Evolutionary conservation across 495 filamentous ascomycete species (phyloP).

Genomic region (Amorphotheca resinae): DNA sequence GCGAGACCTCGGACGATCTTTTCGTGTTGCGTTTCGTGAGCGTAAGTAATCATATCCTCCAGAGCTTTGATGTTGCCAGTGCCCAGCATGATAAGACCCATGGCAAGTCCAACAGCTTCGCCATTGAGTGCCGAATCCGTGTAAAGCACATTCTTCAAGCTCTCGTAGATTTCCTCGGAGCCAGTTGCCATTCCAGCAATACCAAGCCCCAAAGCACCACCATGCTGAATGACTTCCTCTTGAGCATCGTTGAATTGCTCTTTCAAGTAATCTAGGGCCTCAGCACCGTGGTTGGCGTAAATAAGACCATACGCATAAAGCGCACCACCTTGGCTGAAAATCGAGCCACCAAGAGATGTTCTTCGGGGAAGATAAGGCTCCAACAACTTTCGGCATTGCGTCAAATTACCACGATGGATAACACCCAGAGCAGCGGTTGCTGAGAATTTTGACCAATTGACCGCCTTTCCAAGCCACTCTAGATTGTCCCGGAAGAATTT

Average conservation of each 20-base stretch:
- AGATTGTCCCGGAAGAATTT: slow-evolving; percentile 96
- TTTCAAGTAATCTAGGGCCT: slow-evolving; percentile 79
- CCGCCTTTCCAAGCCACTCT: slow-evolving; percentile 96
- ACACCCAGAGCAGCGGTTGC: slow-evolving; percentile 94
- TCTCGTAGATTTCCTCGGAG: slow-evolving; percentile 79
- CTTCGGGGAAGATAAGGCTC: slow-evolving; percentile 87
- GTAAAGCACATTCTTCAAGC: slow-evolving; percentile 75
- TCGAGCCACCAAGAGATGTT: slow-evolving; percentile 55
- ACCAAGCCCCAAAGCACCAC: slow-evolving; percentile 87
- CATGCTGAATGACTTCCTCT: slow-evolving; percentile 94
- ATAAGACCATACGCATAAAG: slow-evolving; percentile 94
- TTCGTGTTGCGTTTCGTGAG: slow-evolving; percentile 95
- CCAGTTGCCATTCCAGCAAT: slow-evolving; percentile 97
- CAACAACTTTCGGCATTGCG: slow-evolving; percentile 82
- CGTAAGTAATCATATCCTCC: slow-evolving; percentile 93
- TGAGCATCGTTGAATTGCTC: slow-evolving; percentile 74
- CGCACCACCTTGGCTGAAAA: slow-evolving; percentile 92
- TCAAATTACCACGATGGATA: slow-evolving; percentile 89
- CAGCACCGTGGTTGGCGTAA: slow-evolving; percentile 92
- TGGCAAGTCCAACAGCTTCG: slow-evolving; percentile 87
- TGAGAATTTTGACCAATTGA: slow-evolving; percentile 99
- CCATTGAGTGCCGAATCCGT: slow-evolving; percentile 91
- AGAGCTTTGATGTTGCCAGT: slow-evolving; percentile 84
- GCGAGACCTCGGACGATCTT: slow-evolving; percentile 96
- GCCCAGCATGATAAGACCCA: slow-evolving; percentile 95